phyloP scores from a whole-genome alignment of 306 rosid species.

The Citrullus amarus region DNA sequence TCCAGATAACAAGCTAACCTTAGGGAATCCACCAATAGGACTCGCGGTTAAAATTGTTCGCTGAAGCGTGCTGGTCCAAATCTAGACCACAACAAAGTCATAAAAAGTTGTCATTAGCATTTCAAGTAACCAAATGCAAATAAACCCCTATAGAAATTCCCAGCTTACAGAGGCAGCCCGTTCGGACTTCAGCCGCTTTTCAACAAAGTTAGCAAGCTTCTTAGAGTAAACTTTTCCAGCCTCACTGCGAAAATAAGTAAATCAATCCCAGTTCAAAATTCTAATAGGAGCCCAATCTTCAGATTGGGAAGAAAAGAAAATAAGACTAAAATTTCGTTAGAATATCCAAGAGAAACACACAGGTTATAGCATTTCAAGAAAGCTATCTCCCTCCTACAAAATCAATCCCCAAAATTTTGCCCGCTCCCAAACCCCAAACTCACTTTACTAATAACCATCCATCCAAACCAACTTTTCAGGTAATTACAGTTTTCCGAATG shows the following conservation, averaged over 20 bases:
- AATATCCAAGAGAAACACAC: not conserved
- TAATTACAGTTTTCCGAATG: not conserved
- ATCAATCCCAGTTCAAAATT: conserved; percentile 2
- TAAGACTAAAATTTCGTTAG: not conserved
- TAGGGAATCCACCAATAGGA: conserved; percentile 83
- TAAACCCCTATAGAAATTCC: not conserved
- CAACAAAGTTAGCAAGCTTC: conserved; percentile 83
- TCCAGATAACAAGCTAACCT: conserved; percentile 41
- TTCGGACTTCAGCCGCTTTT: conserved; percentile 89
- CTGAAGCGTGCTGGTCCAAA: conserved; percentile 97
- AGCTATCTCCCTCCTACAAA: not conserved
- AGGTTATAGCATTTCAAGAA: not conserved
- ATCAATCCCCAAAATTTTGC: not conserved
- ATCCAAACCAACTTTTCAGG: not conserved
- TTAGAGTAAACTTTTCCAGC: conserved; percentile 71
- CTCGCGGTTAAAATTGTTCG: conserved; percentile 85
- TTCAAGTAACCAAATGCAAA: not conserved
- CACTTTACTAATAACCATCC: not conserved
- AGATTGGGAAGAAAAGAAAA: not conserved
- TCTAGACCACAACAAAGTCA: conserved; percentile 31
- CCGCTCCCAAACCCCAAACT: not conserved
- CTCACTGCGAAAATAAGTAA: conserved; percentile 44
- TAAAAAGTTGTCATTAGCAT: not conserved
- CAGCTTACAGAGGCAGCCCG: conserved; percentile 94
- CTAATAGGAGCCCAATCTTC: not conserved